These are phyloP conservation scores for Dissoconium aciculare DNA, from an alignment of 2,329 filamentous ascomycete genomes.

Conservation along the genomic window DNA sequence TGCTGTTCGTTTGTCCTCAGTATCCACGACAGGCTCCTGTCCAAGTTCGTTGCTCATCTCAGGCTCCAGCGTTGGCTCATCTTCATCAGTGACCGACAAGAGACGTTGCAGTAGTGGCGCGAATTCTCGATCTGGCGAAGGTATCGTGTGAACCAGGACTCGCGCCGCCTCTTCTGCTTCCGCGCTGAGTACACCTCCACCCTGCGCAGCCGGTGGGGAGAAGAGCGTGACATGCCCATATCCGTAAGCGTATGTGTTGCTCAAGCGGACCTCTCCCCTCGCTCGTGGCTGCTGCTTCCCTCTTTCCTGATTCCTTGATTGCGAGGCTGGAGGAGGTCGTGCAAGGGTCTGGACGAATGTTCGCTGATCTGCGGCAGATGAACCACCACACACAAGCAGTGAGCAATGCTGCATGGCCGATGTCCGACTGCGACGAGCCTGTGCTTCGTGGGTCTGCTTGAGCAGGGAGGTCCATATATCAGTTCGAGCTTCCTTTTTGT, in stretches of 20 bases:
- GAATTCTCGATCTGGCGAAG: slow-evolving; percentile 19
- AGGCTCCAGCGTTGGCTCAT: slow-evolving; percentile 4
- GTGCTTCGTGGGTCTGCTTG: slow-evolving; percentile 22
- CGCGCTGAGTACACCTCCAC: slow-evolving; percentile 15
- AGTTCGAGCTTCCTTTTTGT: slow-evolving; percentile 18
- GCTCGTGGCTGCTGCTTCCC: slow-evolving; percentile 10
- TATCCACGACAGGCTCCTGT: slow-evolving; percentile 3
- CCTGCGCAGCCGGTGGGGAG: slow-evolving; percentile 14
- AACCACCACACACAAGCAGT: slow-evolving; percentile 20
- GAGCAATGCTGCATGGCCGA: slow-evolving; percentile 19
- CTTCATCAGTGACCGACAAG: slow-evolving; percentile 11
- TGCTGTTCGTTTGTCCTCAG: slow-evolving; percentile 4
- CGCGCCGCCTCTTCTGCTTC: slow-evolving; percentile 22
- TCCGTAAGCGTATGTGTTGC: slow-evolving; percentile 22
- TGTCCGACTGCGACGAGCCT: slow-evolving; percentile 19
- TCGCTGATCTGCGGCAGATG: slow-evolving; percentile 19
- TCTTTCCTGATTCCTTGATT: slow-evolving; percentile 13
- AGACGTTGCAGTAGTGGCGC: slow-evolving; percentile 16
- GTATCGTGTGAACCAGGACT: slow-evolving; percentile 21
- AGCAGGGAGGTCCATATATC: slow-evolving; percentile 24
- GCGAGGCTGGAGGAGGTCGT: slow-evolving; percentile 17
- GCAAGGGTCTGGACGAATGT: slow-evolving; percentile 16
- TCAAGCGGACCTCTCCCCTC: slow-evolving; percentile 20
- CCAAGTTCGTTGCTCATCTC: slow-evolving; percentile 10
- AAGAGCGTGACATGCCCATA: slow-evolving; percentile 23